phyloP scores from a whole-genome alignment of 1,139 yeast genomes.

The Geotrichum cucujoidarum region DNA sequence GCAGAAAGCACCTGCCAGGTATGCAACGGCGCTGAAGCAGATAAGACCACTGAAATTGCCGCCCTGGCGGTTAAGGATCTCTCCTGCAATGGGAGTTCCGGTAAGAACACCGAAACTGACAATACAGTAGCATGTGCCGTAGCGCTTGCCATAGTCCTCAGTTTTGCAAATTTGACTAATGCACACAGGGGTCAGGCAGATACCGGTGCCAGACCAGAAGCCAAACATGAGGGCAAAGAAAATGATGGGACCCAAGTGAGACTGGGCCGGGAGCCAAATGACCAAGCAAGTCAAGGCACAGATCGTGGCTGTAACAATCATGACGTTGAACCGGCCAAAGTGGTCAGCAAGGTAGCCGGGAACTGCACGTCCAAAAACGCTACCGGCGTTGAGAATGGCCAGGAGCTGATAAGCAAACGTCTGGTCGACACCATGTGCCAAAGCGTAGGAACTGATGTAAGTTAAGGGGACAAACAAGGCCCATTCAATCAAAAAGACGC shows the following conservation, averaged over 20 bases:
- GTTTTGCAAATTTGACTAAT: slow-evolving; percentile 57
- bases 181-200: slow-evolving; percentile 46
- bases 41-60: slow-evolving; percentile 13
- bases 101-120: slow-evolving; percentile 56
- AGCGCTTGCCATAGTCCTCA: slow-evolving; percentile 61
- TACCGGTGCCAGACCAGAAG: slow-evolving; percentile 46
- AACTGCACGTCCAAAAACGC: slow-evolving; percentile 45
- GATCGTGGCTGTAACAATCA: slow-evolving; percentile 41
- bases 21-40: slow-evolving; percentile 13
- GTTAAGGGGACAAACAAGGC: slow-evolving; percentile 49
- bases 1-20: slow-evolving; percentile 7
- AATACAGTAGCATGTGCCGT: slow-evolving; percentile 63
- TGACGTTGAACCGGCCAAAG: slow-evolving; percentile 50
- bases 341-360: slow-evolving; percentile 49
- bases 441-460: slow-evolving; percentile 50
- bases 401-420: slow-evolving; percentile 43
- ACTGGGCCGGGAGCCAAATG: slow-evolving; percentile 54
- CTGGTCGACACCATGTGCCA: slow-evolving; percentile 39
- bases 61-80: slow-evolving; percentile 33
- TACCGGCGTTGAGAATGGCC: slow-evolving; percentile 45
- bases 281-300: slow-evolving; percentile 38
- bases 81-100: slow-evolving; percentile 52
- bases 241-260: slow-evolving; percentile 40
- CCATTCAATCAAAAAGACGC: slow-evolving; percentile 47
- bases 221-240: slow-evolving; percentile 52